phyloP scores from a whole-genome alignment of 176 grass and related monocot species.

The Oropetium thomaeum region DNA sequence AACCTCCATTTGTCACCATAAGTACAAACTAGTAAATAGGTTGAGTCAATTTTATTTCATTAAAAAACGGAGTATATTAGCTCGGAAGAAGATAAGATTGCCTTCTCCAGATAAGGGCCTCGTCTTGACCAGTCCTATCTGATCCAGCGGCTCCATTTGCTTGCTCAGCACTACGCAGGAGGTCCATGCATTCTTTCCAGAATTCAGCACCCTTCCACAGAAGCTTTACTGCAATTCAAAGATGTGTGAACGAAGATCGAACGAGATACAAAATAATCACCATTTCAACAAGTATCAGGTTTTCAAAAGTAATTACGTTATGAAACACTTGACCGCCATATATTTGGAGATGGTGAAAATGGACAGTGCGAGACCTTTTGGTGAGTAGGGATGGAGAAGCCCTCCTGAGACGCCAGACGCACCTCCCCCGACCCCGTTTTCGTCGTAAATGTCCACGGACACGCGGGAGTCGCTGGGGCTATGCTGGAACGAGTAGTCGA shows the following conservation, averaged over 20 bases:
- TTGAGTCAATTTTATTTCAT: neutral
- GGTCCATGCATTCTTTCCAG: slow-evolving; percentile 81
- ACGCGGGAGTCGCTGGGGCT: slow-evolving; percentile 51
- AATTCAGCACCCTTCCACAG: slow-evolving; percentile 83
- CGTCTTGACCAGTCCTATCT: slow-evolving; percentile 2
- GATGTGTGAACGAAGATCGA: neutral
- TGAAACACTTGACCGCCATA: neutral
- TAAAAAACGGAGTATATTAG: neutral
- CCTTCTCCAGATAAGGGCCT: slow-evolving; percentile 81
- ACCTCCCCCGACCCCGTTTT: slow-evolving; percentile 78
- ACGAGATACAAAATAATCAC: neutral
- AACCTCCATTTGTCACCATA: neutral
- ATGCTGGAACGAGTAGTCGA: slow-evolving; percentile 42
- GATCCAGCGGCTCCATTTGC: slow-evolving; percentile 26
- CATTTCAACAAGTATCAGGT: neutral
- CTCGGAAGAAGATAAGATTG: slow-evolving; percentile 33
- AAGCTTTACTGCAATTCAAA: slow-evolving; percentile 67
- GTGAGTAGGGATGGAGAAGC: slow-evolving; percentile 88
- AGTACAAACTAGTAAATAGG: neutral
- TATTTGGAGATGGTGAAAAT: neutral
- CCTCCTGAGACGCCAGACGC: slow-evolving; percentile 85
- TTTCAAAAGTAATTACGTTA: neutral
- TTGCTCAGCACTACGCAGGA: slow-evolving; percentile 51
- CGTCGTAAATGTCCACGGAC: slow-evolving; percentile 80
- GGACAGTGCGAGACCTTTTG: slow-evolving; percentile 57